Conservation (phyloP, 2,329 filamentous ascomycete genomes). For the Fusarium nanum region DNA sequence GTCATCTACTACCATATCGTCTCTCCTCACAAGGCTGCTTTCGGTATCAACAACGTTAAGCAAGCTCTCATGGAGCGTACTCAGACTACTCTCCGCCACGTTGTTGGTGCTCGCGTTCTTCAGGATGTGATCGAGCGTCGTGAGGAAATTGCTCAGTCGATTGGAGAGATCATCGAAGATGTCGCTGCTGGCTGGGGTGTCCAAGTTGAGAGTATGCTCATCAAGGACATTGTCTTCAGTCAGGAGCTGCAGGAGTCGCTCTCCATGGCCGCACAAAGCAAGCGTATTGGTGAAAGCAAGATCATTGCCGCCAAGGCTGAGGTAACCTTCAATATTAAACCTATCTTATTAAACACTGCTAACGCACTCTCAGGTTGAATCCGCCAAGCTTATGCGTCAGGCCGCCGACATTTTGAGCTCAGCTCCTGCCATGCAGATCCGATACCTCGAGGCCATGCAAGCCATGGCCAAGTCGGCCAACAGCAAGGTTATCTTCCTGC, state of each 20-base stretch:
- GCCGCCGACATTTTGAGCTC: slow-evolving; percentile 93
- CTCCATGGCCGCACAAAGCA: slow-evolving; percentile 98
- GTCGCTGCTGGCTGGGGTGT: slow-evolving; percentile 95
- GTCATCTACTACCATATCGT: slow-evolving; percentile 99
- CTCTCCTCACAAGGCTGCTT: slow-evolving; percentile 94
- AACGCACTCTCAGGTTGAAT: slow-evolving; percentile 72
- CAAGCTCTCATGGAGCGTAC: slow-evolving; percentile 98
- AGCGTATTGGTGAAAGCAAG: slow-evolving; percentile 98
- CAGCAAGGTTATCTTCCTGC: slow-evolving; percentile 88
- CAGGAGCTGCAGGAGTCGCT: slow-evolving; percentile 95
- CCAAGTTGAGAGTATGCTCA: slow-evolving; percentile 96
- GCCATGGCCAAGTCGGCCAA: slow-evolving; percentile 96
- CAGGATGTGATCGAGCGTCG: slow-evolving; percentile 99
- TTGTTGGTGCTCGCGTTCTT: slow-evolving; percentile 92
- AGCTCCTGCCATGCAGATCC: slow-evolving; percentile 97
- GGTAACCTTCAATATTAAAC: slow-evolving; percentile 48
- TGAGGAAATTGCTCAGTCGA: slow-evolving; percentile 95
- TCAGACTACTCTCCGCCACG: slow-evolving; percentile 96
- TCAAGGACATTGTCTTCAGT: slow-evolving; percentile 99
- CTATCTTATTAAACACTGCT: background rate
- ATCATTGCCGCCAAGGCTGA: slow-evolving; percentile 97
- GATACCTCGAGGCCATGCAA: slow-evolving; percentile 98
- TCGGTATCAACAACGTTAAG: slow-evolving; percentile 93
- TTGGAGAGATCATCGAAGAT: slow-evolving; percentile 97
- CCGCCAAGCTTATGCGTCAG: slow-evolving; percentile 91